Evolutionary conservation across 257 asterid species (phyloP).

Genomic region (Forsythia suspensa): DNA sequence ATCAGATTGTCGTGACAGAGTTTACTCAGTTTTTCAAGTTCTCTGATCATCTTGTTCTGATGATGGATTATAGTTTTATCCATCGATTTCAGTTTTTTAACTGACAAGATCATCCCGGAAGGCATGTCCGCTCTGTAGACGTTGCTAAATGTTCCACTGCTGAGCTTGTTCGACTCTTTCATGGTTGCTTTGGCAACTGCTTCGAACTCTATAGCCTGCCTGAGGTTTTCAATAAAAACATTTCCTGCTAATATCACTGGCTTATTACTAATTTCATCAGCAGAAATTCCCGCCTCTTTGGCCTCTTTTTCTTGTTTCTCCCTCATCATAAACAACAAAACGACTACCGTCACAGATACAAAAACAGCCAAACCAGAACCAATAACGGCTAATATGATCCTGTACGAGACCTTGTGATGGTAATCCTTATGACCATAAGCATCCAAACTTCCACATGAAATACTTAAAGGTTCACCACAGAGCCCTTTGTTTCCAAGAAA

Average conservation of each 20-base stretch:
- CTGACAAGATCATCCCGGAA: slow-evolving; percentile 79
- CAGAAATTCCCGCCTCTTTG: slow-evolving; percentile 38
- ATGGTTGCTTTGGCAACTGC: slow-evolving; percentile 72
- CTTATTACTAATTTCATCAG: slow-evolving; percentile 36
- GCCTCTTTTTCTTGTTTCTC: slow-evolving; percentile 85
- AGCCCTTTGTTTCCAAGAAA: slow-evolving; percentile 80
- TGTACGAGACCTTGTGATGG: slow-evolving; percentile 84
- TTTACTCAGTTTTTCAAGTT: slow-evolving; percentile 82
- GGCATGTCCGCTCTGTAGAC: slow-evolving; percentile 96
- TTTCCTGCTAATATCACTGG: slow-evolving; percentile 83
- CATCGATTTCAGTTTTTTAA: slow-evolving; percentile 74
- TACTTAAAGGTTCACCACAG: slow-evolving; percentile 81
- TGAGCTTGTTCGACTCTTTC: slow-evolving; percentile 73
- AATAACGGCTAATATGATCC: slow-evolving; percentile 69
- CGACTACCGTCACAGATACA: slow-evolving; percentile 67
- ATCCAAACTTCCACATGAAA: slow-evolving; percentile 53
- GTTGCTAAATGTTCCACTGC: slow-evolving; percentile 78
- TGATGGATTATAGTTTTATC: slow-evolving; percentile 72
- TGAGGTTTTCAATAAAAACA: slow-evolving; percentile 75
- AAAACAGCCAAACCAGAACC: slow-evolving; percentile 95
- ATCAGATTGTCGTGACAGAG: slow-evolving; percentile 77
- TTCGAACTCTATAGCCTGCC: slow-evolving; percentile 86
- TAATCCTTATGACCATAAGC: slow-evolving; percentile 40
- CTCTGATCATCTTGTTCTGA: slow-evolving; percentile 84
- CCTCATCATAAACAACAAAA: slow-evolving; percentile 83